These are phyloP conservation scores for Metschnikowia cubensis DNA, from an alignment of 805 yeast species.

Conservation along the genomic window DNA sequence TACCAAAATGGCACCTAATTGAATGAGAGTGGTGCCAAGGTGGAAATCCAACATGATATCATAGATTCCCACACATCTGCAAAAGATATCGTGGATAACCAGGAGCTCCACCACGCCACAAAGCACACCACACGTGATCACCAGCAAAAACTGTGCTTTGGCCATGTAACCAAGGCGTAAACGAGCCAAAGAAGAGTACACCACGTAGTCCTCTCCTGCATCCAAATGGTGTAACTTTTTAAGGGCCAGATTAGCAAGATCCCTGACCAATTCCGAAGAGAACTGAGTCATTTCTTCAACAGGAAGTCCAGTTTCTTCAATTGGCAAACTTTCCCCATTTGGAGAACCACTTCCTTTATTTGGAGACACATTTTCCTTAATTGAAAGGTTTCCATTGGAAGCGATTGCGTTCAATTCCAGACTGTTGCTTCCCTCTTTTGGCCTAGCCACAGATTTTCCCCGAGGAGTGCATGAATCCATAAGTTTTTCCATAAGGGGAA, in stretches of 20 bases:
- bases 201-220: slow-evolving; percentile 54
- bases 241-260: slow-evolving; percentile 31
- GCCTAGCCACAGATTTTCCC: not conserved
- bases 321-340: too few species aligned
- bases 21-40: slow-evolving; percentile 48
- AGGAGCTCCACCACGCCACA: slow-evolving; percentile 44
- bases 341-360: too few species aligned
- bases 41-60: slow-evolving; percentile 50
- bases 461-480: not conserved
- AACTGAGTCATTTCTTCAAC: too few species aligned
- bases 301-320: too few species aligned
- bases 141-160: slow-evolving; percentile 55
- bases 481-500: slow-evolving; percentile 21
- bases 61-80: slow-evolving; percentile 48
- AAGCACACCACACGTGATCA: slow-evolving; percentile 54
- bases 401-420: too few species aligned
- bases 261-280: slow-evolving; percentile 21
- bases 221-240: slow-evolving; percentile 48
- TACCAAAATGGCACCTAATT: slow-evolving; percentile 54
- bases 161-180: slow-evolving; percentile 49
- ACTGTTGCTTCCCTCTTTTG: too few species aligned
- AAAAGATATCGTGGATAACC: slow-evolving; percentile 43
- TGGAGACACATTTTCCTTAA: too few species aligned
- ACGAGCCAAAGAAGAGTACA: slow-evolving; percentile 46
- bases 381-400: not conserved